These are phyloP conservation scores for Blastobotrys ciferrii DNA, from an alignment of 1,139 yeast genomes.

Conservation along the genomic window DNA sequence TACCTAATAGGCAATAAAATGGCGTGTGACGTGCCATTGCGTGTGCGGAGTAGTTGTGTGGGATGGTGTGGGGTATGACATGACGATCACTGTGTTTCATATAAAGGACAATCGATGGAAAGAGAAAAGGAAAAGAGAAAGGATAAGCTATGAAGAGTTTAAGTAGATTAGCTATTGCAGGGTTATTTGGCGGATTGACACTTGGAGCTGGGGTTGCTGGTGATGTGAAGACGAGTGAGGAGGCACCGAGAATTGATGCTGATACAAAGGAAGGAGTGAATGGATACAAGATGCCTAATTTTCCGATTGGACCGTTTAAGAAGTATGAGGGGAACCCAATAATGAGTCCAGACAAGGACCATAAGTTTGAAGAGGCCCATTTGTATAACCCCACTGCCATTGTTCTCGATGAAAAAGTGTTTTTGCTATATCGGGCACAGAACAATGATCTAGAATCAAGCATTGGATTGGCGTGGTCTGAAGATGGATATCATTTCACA, in stretches of 20 bases:
- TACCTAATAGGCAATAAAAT: neutral
- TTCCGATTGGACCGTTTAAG: slow-evolving; percentile 18
- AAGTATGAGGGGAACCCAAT: slow-evolving; percentile 15
- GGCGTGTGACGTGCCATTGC: neutral
- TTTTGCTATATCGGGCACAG: slow-evolving; percentile 18
- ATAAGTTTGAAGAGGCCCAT: slow-evolving; percentile 15
- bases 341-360: slow-evolving; percentile 11
- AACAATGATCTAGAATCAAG: slow-evolving; percentile 7
- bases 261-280: slow-evolving; percentile 5
- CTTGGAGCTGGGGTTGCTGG: neutral
- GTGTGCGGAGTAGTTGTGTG: too few species aligned
- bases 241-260: neutral
- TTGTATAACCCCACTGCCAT: slow-evolving; percentile 19
- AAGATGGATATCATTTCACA: slow-evolving; percentile 18
- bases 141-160: neutral
- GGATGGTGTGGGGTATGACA: too few species aligned
- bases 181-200: neutral
- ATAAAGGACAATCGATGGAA: neutral
- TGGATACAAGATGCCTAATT: slow-evolving; percentile 11
- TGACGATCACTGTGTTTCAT: neutral
- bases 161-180: neutral
- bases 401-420: slow-evolving; percentile 18
- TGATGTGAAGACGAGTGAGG: neutral
- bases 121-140: neutral
- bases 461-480: slow-evolving; percentile 19